These are phyloP conservation scores for Boletus mariae DNA, from an alignment of 1,284 basidiomycete genomes.

Conservation along the genomic window DNA sequence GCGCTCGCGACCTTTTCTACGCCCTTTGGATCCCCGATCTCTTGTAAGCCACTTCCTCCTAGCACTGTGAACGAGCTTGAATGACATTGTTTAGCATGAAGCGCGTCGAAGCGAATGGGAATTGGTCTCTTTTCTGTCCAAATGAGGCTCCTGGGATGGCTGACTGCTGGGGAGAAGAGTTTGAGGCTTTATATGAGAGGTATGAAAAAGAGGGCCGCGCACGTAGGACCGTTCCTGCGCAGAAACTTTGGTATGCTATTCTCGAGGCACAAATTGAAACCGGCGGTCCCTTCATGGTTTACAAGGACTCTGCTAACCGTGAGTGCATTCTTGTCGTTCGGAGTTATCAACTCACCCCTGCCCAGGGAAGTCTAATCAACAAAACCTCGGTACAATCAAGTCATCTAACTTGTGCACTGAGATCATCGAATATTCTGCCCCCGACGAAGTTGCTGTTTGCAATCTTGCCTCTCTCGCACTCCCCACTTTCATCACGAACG, in stretches of 20 bases:
- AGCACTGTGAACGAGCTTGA: neutral
- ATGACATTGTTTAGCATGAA: constrained; percentile 66
- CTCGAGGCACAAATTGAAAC: constrained; percentile 98
- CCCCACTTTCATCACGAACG: constrained; percentile 78
- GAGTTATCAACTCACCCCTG: constrained; percentile 4
- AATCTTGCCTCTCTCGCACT: constrained; percentile 98
- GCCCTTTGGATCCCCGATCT: constrained; percentile 98
- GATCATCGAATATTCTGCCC: constrained; percentile 97
- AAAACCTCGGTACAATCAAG: constrained; percentile 99
- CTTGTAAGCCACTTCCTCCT: constrained; percentile 60
- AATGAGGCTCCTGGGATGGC: constrained; percentile 91
- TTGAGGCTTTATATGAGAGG: constrained; percentile 84
- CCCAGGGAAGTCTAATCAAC: constrained; percentile 93
- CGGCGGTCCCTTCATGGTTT: constrained; percentile 96
- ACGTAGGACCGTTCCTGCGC: constrained; percentile 86
- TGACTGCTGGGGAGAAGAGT: constrained; percentile 91
- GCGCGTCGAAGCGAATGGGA: constrained; percentile 80
- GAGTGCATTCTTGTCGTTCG: constrained; percentile 26
- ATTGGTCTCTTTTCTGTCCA: constrained; percentile 98
- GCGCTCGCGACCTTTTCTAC: constrained; percentile 97
- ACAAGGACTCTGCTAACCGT: constrained; percentile 91
- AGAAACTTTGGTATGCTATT: constrained; percentile 99
- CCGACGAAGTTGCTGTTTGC: constrained; percentile 98
- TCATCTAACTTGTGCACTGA: constrained; percentile 99
- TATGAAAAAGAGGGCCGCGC: constrained; percentile 93